A percentile compares a stretch with the other conserved stretches of the same genome.
Conservation (phyloP, 2,329 filamentous ascomycete species). For the Penicillium sclerotiorum region DNA sequence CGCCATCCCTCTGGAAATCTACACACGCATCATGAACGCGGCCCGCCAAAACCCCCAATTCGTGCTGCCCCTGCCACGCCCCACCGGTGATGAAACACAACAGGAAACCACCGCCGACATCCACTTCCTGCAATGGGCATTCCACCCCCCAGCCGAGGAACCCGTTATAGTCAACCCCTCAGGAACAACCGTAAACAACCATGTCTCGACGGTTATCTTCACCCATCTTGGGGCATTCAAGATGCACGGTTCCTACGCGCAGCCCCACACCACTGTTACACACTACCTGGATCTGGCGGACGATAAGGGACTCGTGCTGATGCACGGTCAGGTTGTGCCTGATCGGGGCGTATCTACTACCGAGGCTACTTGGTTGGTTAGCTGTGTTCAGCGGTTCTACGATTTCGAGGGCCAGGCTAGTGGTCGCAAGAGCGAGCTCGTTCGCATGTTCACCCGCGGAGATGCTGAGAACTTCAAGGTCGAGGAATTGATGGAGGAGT, state of each 20-base stretch:
- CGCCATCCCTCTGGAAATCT: constrained; percentile 73
- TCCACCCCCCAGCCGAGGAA: constrained; percentile 63
- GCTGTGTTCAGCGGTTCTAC: constrained; percentile 96
- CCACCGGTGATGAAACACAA: constrained; percentile 25
- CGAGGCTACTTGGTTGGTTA: constrained; percentile 85
- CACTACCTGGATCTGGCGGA: constrained; percentile 81
- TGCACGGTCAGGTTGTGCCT: constrained; percentile 79
- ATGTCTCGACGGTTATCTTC: constrained; percentile 79
- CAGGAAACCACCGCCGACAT: constrained; percentile 68
- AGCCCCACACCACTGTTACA: constrained; percentile 91
- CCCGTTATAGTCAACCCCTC: constrained; percentile 19
- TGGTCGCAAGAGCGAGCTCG: constrained; percentile 66
- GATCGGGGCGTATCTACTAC: constrained; percentile 74
- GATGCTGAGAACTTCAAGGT: constrained; percentile 75
- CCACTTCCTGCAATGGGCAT: constrained; percentile 95
- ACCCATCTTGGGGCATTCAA: constrained; percentile 95
- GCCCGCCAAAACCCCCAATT: constrained; percentile 83
- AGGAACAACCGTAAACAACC: constrained; percentile 49
- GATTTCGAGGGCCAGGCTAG: constrained; percentile 58
- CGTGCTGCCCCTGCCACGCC: constrained; percentile 75
- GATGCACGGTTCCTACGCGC: constrained; percentile 81
- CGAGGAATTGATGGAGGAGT: constrained; percentile 83
- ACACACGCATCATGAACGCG: constrained; percentile 68
- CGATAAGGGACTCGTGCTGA: constrained; percentile 76
- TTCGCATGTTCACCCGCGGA: constrained; percentile 80